A percentile compares a stretch with the other conserved stretches of the same genome.
phyloP scores from a whole-genome alignment of 352 stramenopile species.

The Phytophthora hibernalis region DNA sequence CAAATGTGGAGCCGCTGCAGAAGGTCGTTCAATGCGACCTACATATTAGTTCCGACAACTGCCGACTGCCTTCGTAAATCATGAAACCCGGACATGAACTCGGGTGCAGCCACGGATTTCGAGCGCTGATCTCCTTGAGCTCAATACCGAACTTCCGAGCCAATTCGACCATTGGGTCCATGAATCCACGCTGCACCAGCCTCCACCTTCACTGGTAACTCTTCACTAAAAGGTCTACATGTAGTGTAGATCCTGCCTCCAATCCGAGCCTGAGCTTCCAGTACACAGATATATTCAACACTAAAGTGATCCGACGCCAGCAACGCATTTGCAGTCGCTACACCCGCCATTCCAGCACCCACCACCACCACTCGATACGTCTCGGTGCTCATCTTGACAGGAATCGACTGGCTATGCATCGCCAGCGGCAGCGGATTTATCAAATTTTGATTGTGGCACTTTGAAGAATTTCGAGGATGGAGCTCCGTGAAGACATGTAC shows the following conservation, averaged over 20 bases:
- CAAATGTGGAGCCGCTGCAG: conserved; percentile 14
- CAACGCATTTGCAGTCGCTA: conserved; percentile 49
- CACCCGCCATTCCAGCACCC: conserved; percentile 53
- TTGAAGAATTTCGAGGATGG: conserved; percentile 31
- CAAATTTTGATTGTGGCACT: conserved; percentile 22
- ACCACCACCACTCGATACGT: conserved; percentile 50
- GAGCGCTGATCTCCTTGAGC: conserved; percentile 52
- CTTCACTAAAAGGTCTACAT: conserved; percentile 37
- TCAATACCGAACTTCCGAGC: conserved; percentile 47
- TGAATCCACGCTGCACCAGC: conserved; percentile 64
- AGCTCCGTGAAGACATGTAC: conserved; percentile 41
- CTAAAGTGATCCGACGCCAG: conserved; percentile 34
- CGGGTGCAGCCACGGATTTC: conserved; percentile 66
- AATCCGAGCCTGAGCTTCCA: conserved; percentile 55
- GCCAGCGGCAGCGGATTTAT: no score
- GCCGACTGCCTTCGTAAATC: conserved; percentile 38
- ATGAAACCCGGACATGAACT: conserved; percentile 52
- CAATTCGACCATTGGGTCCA: conserved; percentile 49
- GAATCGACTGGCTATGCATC: conserved; percentile 23
- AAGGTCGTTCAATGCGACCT: neutral
- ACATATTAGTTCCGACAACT: conserved; percentile 39
- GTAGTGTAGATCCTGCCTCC: conserved; percentile 59
- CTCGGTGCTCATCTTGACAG: conserved; percentile 18
- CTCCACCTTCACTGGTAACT: conserved; percentile 53
- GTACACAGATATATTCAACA: conserved; percentile 43